Evolutionary conservation across 2,329 filamentous ascomycete species (phyloP).

Genomic region (Pyrenophora graminea): DNA sequence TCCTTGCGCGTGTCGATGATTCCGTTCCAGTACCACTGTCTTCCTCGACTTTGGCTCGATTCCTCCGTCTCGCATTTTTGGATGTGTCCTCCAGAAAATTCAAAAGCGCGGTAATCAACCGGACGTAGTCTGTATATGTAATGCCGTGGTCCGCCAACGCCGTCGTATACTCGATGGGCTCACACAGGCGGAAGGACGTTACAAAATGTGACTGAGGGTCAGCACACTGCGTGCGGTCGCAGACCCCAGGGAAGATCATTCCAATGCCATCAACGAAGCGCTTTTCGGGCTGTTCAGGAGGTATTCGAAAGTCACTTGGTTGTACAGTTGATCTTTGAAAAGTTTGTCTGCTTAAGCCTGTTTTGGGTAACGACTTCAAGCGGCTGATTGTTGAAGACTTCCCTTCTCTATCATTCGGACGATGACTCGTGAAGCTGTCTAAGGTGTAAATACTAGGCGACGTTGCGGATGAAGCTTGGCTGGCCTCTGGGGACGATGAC

Average conservation of each 20-base stretch:
- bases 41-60: background rate
- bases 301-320: conserved; percentile 19
- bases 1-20: background rate
- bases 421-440: conserved; percentile 6
- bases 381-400: conserved; percentile 23
- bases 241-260: conserved; percentile 31
- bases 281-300: conserved; percentile 28
- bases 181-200: conserved; percentile 28
- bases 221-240: conserved; percentile 22
- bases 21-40: background rate
- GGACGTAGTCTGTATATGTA: conserved; percentile 27
- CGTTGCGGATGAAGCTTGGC: conserved; percentile 14
- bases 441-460: conserved; percentile 15
- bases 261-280: conserved; percentile 34
- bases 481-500: conserved; percentile 1
- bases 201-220: conserved; percentile 27
- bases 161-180: conserved; percentile 34
- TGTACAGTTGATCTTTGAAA: conserved; percentile 3
- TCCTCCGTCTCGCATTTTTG: conserved; percentile 8
- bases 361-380: conserved; percentile 20
- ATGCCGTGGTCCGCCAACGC: conserved; percentile 32
- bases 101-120: conserved; percentile 18
- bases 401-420: conserved; percentile 1
- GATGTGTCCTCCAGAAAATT: conserved; percentile 22
- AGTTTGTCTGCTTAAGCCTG: background rate